phyloP scores from a whole-genome alignment of 768 basidiomycete species.

The Leccinum rimulosum region DNA sequence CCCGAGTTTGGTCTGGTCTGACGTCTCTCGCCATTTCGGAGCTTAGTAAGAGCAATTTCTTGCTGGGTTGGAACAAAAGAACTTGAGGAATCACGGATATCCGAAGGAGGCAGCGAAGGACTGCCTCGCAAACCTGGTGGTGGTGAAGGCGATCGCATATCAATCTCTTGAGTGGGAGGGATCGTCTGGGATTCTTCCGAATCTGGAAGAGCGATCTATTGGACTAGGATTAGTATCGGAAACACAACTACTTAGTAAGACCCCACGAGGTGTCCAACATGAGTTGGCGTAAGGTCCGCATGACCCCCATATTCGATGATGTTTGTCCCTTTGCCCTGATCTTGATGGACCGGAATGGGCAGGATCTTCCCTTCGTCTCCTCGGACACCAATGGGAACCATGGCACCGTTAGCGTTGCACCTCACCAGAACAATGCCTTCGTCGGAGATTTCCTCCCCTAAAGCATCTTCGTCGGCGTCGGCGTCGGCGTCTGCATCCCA shows the following conservation, averaged over 20 bases:
- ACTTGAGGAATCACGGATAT: conserved; percentile 13
- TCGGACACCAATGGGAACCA: conserved; percentile 55
- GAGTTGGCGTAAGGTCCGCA: conserved; percentile 49
- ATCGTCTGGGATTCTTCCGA: conserved; percentile 54
- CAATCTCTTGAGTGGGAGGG: conserved; percentile 32
- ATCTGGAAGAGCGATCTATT: conserved; percentile 22
- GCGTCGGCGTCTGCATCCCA: conserved; percentile 60
- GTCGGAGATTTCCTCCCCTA: conserved; percentile 46
- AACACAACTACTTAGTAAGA: neutral
- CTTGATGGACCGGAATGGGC: conserved; percentile 35
- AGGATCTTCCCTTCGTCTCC: conserved; percentile 54
- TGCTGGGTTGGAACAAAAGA: conserved; percentile 27
- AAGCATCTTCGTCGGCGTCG: conserved; percentile 51
- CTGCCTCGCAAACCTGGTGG: conserved; percentile 11
- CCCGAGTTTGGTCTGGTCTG: conserved; percentile 36
- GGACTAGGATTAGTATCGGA: conserved; percentile 4
- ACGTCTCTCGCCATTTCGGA: conserved; percentile 15
- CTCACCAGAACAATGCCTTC: conserved; percentile 27
- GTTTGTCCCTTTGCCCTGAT: conserved; percentile 4
- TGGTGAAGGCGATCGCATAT: conserved; percentile 26
- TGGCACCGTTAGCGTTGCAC: conserved; percentile 16
- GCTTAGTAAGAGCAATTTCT: conserved; percentile 5
- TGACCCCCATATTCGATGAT: conserved; percentile 46
- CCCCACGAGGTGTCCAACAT: conserved; percentile 56
- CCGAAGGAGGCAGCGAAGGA: conserved; percentile 30